Evolutionary conservation across 345 rosid genomes (phyloP), one percentile per base, ranked within the genome.

Genomic region (Populus deltoides): DNA sequence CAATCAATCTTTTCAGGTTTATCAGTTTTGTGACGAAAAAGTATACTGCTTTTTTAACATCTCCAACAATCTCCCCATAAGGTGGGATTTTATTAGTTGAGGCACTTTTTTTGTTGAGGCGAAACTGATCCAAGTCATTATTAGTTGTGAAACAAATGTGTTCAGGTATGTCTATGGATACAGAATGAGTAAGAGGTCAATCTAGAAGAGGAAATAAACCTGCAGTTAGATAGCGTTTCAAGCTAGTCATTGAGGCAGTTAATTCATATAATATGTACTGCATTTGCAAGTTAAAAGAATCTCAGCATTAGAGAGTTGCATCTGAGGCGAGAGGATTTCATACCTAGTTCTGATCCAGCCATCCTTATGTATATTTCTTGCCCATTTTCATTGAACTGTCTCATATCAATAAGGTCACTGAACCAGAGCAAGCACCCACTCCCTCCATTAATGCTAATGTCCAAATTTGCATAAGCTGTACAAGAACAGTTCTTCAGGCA

Each of bases 381-480:
- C 20, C 35, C 68, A 5, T 59, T 62, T 59, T 22, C 68, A 36
- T 17, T 24, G n/a, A 59, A 24, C 17, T 57, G 47, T 74, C 76
- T 61, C 16, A 74, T 74, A 62, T 74, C 76, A 38, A 61, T 17
- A 5, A 74, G 76, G n/a, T 61, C 39, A 74, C 27, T 27, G 8
- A 74, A 74, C 76, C 76, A 74, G n/a, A 74, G 76, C 35, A 73
- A 74, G 66, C 76, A 74, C 25, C 76, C 76, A 74, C 68, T 74
- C 20, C 76, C 76, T 39, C 68, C 76, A 35, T 39, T 51, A 24
- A 22, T 74, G 10, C 15, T 25, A 17, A 59, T 39, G 76, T 74
- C 68, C 36, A 39, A 20, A 24, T 59, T 73, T 61, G 76, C 66
- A 35, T 59, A 73, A 36, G 76, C 76, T 9, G 76, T 55, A 13